Evolutionary conservation across 768 basidiomycete species (phyloP).

Genomic region (Mycena haematopus): DNA sequence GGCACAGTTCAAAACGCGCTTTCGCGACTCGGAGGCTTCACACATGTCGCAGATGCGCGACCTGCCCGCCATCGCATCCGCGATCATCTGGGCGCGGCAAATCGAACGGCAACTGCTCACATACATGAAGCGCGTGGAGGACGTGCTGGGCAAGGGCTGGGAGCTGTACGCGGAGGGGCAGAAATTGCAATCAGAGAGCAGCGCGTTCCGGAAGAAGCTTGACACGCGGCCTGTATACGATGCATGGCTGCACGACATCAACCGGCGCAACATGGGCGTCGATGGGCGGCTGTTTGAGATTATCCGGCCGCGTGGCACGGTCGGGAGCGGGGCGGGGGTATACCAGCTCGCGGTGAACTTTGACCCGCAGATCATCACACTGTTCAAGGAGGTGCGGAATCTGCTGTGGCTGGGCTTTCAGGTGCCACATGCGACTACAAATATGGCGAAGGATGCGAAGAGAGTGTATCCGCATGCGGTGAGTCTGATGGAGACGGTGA

Average conservation of each 20-base stretch:
- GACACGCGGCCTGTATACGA: constrained; percentile 94
- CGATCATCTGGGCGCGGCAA: constrained; percentile 99
- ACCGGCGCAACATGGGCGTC: constrained; percentile 89
- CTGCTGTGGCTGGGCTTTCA: constrained; percentile 95
- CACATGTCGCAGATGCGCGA: constrained; percentile 99
- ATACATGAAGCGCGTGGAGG: constrained; percentile 99
- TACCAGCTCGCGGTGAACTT: constrained; percentile 96
- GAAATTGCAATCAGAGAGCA: constrained; percentile 90
- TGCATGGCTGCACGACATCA: constrained; percentile 96
- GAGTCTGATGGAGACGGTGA: constrained; percentile 97
- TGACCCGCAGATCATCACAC: constrained; percentile 96
- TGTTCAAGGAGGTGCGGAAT: constrained; percentile 98
- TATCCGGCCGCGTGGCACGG: constrained; percentile 67
- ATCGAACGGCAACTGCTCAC: constrained; percentile 95
- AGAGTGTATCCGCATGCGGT: constrained; percentile 98
- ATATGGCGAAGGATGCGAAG: constrained; percentile 99
- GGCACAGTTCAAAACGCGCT: constrained; percentile 89
- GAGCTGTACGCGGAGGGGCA: constrained; percentile 99
- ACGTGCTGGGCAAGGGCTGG: constrained; percentile 98
- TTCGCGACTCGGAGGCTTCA: constrained; percentile 93
- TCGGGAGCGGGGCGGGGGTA: constrained; percentile 44
- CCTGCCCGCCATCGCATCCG: constrained; percentile 95
- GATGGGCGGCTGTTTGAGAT: constrained; percentile 94
- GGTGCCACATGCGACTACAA: constrained; percentile 92
- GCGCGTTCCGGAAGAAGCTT: constrained; percentile 94